Conservation (phyloP, 306 rosid species). For the Datisca glomerata region DNA sequence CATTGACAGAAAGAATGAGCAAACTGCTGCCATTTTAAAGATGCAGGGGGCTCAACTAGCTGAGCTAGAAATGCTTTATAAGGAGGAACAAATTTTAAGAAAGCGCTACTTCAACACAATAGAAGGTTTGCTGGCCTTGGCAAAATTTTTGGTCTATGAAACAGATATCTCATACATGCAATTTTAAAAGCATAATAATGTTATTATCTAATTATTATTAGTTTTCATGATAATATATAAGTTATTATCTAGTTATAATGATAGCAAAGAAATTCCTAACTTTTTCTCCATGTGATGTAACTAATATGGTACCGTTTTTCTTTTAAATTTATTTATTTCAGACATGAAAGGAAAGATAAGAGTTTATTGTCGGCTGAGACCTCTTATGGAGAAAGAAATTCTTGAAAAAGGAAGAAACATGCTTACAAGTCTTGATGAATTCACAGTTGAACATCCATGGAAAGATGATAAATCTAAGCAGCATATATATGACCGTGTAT, state of each 20-base stretch:
- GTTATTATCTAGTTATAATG: too few relatives aligned
- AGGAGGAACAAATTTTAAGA: slow-evolving; percentile 84
- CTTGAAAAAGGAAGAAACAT: slow-evolving; percentile 34
- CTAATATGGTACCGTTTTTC: neutral
- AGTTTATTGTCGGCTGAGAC: slow-evolving; percentile 83
- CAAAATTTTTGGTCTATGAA: neutral
- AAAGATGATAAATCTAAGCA: slow-evolving; percentile 74
- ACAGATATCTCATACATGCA: neutral
- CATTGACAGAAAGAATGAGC: slow-evolving; percentile 92
- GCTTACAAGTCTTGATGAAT: slow-evolving; percentile 51
- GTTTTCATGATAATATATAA: too few relatives aligned
- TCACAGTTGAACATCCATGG: slow-evolving; percentile 89
- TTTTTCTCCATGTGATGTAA: slow-evolving; percentile 1
- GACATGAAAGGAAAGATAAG: slow-evolving; percentile 99
- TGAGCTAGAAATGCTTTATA: slow-evolving; percentile 79
- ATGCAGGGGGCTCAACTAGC: slow-evolving; percentile 94
- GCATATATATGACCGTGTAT: slow-evolving; percentile 71
- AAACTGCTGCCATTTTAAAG: slow-evolving; percentile 76
- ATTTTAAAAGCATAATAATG: too few relatives aligned
- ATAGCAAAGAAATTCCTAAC: neutral
- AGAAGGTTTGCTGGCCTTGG: slow-evolving; percentile 44
- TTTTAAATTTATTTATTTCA: slow-evolving; percentile 32
- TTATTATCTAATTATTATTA: too few relatives aligned
- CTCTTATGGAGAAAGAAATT: slow-evolving; percentile 66
- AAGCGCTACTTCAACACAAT: slow-evolving; percentile 89